Percentiles rank a stretch among this genome's conserved stretches.
Conservation (phyloP, 306 rosid genomes). For the Cucurbita maxima region DNA sequence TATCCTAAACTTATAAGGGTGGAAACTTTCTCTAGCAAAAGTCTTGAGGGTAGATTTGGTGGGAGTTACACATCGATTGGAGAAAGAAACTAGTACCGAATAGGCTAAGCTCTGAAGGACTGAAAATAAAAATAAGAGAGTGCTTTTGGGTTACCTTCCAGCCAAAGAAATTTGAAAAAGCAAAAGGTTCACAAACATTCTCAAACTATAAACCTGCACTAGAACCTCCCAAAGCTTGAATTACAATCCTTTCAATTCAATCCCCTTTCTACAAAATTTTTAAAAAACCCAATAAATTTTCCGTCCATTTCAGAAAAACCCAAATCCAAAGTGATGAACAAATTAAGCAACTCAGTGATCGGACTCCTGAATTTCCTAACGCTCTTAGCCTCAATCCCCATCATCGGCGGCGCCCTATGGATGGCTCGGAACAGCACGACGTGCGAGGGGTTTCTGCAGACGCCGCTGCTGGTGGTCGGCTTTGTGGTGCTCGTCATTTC, state of each 20-base stretch:
- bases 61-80: no score
- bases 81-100: no score
- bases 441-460: conserved; percentile 69
- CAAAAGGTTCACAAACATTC: not conserved
- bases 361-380: conserved; percentile 78
- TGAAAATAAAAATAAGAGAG: no score
- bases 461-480: conserved; percentile 67
- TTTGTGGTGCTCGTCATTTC: conserved; percentile 67
- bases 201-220: not conserved
- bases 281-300: no score
- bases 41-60: no score
- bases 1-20: no score
- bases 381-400: conserved; percentile 79
- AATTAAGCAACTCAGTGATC: conserved; percentile 89
- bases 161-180: not conserved
- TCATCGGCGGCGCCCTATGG: conserved; percentile 88
- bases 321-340: conserved; percentile 17
- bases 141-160: not conserved
- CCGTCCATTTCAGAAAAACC: conserved; percentile 5
- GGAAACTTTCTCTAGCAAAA: no score
- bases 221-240: not conserved
- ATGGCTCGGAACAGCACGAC: conserved; percentile 78
- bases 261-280: not conserved
- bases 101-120: accelerated
- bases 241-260: not conserved